phyloP scores from a whole-genome alignment of 1,139 yeast species.

The Tardiomyces digboiensis region DNA sequence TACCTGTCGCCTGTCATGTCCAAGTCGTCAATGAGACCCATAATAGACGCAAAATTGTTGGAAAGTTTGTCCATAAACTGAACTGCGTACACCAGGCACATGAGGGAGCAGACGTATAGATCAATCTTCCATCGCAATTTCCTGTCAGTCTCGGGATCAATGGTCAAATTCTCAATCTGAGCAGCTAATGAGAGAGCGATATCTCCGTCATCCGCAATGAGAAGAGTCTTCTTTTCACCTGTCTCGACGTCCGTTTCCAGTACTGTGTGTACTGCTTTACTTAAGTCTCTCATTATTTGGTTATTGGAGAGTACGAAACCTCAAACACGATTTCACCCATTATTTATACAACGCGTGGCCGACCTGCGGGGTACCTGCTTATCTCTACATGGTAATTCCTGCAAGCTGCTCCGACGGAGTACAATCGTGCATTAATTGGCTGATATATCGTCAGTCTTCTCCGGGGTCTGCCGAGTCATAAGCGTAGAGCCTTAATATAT shows the following conservation, averaged over 20 bases:
- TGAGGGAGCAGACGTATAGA: background rate
- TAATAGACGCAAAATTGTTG: conserved; percentile 34
- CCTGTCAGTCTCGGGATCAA: background rate
- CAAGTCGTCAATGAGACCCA: conserved; percentile 31
- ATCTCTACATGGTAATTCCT: too few species aligned
- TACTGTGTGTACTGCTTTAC: background rate
- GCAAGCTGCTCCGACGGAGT: too few species aligned
- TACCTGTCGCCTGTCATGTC: conserved; percentile 34
- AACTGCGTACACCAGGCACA: background rate
- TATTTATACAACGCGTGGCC: too few species aligned
- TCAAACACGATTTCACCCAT: too few species aligned
- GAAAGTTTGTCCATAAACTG: conserved; percentile 31
- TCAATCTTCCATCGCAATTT: background rate
- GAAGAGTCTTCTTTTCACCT: background rate
- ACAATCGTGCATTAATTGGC: too few species aligned
- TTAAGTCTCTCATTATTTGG: background rate
- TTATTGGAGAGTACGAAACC: too few species aligned
- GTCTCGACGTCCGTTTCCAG: background rate
- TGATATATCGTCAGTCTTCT: too few species aligned
- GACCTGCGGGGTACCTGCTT: too few species aligned
- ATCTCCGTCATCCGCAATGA: background rate
- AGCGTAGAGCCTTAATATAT: too few species aligned
- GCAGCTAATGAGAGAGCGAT: background rate
- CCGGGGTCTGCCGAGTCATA: too few species aligned
- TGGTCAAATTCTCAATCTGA: background rate